phyloP scores from a whole-genome alignment of 352 stramenopile species.

The Pythium sp. region DNA sequence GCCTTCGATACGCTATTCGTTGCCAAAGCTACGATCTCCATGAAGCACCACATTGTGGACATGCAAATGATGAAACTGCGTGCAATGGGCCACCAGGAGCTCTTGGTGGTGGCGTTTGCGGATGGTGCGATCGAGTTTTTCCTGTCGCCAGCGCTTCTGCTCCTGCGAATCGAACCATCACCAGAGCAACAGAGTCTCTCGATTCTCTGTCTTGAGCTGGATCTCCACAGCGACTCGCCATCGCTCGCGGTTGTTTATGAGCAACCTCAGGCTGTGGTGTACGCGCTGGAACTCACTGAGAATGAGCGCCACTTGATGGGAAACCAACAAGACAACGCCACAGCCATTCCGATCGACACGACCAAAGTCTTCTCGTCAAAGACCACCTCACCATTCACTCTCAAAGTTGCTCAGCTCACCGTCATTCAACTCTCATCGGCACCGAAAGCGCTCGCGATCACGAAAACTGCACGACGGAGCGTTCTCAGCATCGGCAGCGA shows the following conservation, averaged over 20 bases:
- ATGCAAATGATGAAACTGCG: slow-evolving; percentile 46
- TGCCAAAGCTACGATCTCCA: slow-evolving; percentile 16
- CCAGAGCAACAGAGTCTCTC: neutral
- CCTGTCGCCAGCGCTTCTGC: slow-evolving; percentile 19
- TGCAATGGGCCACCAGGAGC: slow-evolving; percentile 20
- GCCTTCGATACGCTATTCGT: slow-evolving; percentile 51
- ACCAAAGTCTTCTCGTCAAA: neutral
- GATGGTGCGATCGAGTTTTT: slow-evolving; percentile 33
- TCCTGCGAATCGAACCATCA: slow-evolving; percentile 20
- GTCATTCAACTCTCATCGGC: slow-evolving; percentile 10
- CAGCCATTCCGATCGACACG: neutral
- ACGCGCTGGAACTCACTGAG: slow-evolving; percentile 24
- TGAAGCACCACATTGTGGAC: slow-evolving; percentile 24
- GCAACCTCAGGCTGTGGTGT: slow-evolving; percentile 14
- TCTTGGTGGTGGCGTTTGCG: slow-evolving; percentile 33
- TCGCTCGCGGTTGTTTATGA: slow-evolving; percentile 24
- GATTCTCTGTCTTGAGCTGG: slow-evolving; percentile 20
- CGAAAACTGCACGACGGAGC: slow-evolving; percentile 21
- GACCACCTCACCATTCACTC: neutral
- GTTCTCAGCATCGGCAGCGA: slow-evolving; percentile 20
- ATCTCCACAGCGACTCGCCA: slow-evolving; percentile 16
- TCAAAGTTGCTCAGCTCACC: slow-evolving; percentile 2
- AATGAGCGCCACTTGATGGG: slow-evolving; percentile 11
- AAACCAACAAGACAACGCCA: slow-evolving; percentile 9
- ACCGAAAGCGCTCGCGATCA: slow-evolving; percentile 17